Evolutionary conservation across 805 yeast genomes (phyloP), one percentile per base, ranked within the genome.

Genomic region (Candida nemodendra): DNA sequence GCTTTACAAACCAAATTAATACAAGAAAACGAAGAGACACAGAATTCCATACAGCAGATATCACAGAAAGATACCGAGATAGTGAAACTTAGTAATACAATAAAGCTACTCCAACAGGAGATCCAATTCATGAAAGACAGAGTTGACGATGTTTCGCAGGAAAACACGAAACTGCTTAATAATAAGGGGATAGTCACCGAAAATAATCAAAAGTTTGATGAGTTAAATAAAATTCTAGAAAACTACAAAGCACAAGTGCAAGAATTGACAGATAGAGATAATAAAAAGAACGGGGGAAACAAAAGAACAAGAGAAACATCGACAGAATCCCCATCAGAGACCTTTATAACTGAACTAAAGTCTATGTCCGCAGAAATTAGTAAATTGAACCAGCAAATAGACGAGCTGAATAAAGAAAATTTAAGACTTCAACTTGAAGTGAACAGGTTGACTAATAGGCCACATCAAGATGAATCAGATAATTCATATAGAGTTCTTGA

Each of bases 221-320:
- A 54, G 8, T 60, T 78, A 18, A 77, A 72, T 40, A 60, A 59
- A 29, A 53, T 82, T 19, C 70, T 81, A 1, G 79, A 74, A 29
- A 77, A 73, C 3, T 79, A 81, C 48, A 79, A 78, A 48, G 51
- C 51, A 12, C 78, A 79, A 47, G 61, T 79, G 3, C 67, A 68
- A 26, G 66, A 61, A 15, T 51, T 78, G 9, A 65, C 72, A 7
- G 26, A 31, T 11, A 59, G 57, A 9, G 27, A 30, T 9, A 30
- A 29, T 7, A 71, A 69, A 38, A 18, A 17, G 6, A 30, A 27
- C 4, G 29, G 32, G 9, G 17, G 18, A 13, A 18, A 25, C 16
- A 41, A 41, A 18, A 36, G 45, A 29, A 30, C 34, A 17, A 32
- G 23, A 18, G 3, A 17, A 1, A 28, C 4, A 5, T 4, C 15